Conservation (phyloP, 805 yeast genomes). For the Candida arabinofermentans region DNA sequence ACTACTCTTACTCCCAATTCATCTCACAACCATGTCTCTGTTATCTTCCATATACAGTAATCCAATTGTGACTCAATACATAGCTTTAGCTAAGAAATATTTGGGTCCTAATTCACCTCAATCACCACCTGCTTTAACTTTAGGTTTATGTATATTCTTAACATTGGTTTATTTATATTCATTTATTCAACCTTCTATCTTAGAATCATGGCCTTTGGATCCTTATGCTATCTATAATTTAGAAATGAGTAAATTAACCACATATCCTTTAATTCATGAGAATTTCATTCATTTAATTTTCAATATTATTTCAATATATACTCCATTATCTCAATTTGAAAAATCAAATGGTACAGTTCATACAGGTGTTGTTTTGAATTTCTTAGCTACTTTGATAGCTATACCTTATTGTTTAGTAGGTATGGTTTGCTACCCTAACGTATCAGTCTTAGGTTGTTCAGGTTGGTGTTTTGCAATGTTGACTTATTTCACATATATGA, state of each 20-base stretch:
- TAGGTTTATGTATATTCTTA: slow-evolving; percentile 57
- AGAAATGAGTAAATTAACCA: slow-evolving; percentile 52
- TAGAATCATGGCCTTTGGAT: slow-evolving; percentile 42
- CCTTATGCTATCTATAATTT: slow-evolving; percentile 51
- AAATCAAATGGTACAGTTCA: slow-evolving; percentile 74
- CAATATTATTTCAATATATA: slow-evolving; percentile 53
- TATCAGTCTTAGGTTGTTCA: slow-evolving; percentile 62
- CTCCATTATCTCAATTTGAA: slow-evolving; percentile 66
- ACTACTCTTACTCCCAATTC: not conserved
- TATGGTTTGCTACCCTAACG: slow-evolving; percentile 44
- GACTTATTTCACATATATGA: slow-evolving; percentile 51
- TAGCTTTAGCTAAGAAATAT: not conserved
- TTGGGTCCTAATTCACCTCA: not conserved
- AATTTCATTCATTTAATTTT: slow-evolving; percentile 56
- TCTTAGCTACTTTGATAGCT: slow-evolving; percentile 67
- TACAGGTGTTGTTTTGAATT: slow-evolving; percentile 75
- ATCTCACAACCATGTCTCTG: not conserved
- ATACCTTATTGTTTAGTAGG: slow-evolving; percentile 56
- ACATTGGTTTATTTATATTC: slow-evolving; percentile 39
- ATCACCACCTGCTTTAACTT: slow-evolving; percentile 45
- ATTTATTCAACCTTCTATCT: slow-evolving; percentile 23
- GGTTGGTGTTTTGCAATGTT: slow-evolving; percentile 71
- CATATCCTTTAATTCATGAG: slow-evolving; percentile 71
- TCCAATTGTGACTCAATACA: not conserved
- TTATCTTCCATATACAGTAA: not conserved